phyloP scores from a whole-genome alignment of 1,284 basidiomycete species.

The Naganishia albida region DNA sequence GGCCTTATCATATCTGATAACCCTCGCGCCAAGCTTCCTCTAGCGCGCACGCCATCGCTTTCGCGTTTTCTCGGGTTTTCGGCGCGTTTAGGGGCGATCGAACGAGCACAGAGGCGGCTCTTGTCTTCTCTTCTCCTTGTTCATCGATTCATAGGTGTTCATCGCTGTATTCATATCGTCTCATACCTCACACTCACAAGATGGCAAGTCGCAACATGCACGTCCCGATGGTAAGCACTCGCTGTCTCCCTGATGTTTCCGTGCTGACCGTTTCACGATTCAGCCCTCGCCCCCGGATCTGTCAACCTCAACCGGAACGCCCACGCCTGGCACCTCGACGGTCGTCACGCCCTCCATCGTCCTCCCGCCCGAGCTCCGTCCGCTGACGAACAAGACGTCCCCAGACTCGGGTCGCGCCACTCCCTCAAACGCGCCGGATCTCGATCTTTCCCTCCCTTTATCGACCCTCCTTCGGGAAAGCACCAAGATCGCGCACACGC shows the following conservation, averaged over 20 bases:
- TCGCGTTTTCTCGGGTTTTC: no score
- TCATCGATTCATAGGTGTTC: no score
- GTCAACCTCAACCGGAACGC: constrained; percentile 1
- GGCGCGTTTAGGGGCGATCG: no score
- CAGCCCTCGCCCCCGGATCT: constrained; percentile 19
- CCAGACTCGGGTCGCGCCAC: neutral
- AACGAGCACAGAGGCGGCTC: no score
- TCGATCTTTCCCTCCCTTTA: constrained; percentile 51
- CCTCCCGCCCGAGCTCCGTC: constrained; percentile 28
- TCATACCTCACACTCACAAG: neutral
- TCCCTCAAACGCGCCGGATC: neutral
- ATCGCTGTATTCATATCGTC: no score
- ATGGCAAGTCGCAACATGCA: constrained; percentile 2
- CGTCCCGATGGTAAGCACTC: neutral
- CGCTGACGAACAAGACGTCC: constrained; percentile 23
- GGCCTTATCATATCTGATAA: no score
- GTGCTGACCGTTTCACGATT: neutral
- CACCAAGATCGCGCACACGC: constrained; percentile 65
- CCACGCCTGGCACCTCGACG: constrained; percentile 18
- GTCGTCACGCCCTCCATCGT: constrained; percentile 31
- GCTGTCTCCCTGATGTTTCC: neutral
- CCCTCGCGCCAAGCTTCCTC: no score
- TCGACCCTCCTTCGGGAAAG: constrained; percentile 59
- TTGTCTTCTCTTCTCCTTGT: no score
- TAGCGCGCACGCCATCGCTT: no score